Percentiles rank a stretch among this genome's conserved stretches.
These are phyloP conservation scores for Globisporangium alternatum DNA, from an alignment of 352 stramenopile genomes.

Conservation along the genomic window DNA sequence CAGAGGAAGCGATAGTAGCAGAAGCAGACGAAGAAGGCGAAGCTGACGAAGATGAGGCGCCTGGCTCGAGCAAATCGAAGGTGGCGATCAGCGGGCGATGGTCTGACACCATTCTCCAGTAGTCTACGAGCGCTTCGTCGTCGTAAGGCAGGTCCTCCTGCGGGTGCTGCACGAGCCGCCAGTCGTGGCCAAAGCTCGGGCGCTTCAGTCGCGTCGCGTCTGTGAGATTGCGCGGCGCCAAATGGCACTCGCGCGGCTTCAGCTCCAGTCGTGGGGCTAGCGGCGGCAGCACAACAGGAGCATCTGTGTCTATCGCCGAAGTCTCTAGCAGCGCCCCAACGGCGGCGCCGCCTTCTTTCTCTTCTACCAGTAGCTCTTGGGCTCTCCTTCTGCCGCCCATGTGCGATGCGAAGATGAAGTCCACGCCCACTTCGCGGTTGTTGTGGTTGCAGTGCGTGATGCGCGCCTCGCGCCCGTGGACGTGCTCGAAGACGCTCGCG, in stretches of 20 bases:
- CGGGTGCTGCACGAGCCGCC: conserved; percentile 40
- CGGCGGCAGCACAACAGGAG: background rate
- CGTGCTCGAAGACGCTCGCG: conserved; percentile 63
- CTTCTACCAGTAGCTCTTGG: background rate
- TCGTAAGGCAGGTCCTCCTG: conserved; percentile 41
- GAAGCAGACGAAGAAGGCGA: background rate
- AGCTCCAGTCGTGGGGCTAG: conserved; percentile 40
- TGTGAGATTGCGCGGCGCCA: conserved; percentile 59
- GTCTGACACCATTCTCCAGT: conserved; percentile 83
- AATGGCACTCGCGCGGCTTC: conserved; percentile 46
- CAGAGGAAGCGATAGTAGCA: background rate
- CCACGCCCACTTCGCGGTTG: conserved; percentile 82
- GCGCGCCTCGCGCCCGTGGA: conserved; percentile 74
- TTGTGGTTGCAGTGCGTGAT: conserved; percentile 90
- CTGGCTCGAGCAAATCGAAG: conserved; percentile 40
- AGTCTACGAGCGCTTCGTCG: conserved; percentile 70
- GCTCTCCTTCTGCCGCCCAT: conserved; percentile 23
- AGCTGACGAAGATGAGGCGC: background rate
- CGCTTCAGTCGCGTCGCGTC: conserved; percentile 73
- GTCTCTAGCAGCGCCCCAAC: conserved; percentile 1
- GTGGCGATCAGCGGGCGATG: conserved; percentile 62
- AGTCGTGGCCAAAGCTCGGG: conserved; percentile 74
- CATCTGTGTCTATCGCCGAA: background rate
- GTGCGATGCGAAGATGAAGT: conserved; percentile 82
- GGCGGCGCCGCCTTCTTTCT: background rate